Base-by-base conservation (phyloP, 164 flowering plant species). In the Malania oleifera region DNA sequence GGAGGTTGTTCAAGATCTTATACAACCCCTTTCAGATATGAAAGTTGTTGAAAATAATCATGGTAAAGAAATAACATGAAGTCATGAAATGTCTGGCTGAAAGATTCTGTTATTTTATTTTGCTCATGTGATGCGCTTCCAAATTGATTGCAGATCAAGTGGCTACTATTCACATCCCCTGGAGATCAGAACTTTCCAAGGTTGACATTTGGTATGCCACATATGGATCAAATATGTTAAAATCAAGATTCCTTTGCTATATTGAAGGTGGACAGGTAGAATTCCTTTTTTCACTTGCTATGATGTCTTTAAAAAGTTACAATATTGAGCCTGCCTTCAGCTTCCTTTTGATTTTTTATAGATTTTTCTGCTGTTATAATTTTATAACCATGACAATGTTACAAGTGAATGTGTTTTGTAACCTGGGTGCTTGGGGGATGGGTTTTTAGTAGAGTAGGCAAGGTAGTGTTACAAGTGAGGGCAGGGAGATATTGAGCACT, bases 221-320 rank as follows among this genome's bases (percentile, higher is more conserved):
- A 58, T 95, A 52, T 70, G 99, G 99, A 65, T 95, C 99, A 51
- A 95, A 95, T 68, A 87, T 91, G 95, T 80, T 84, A 77, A 74
- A 64, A 48, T 61, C 85, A 47, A 83, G 99, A 65, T 80, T 95
- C 54, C 77, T 79, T 13, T 95, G 97, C 76, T 95, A 95, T 64
- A 81, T 95, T 52, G 65, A 77, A 78, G 99, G 97, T 55, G 99
- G 99, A 70, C 80, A 80, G 96, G 99, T 91, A 76, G 64, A 55
- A 40, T 38, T 35, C 44, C 3, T n/a, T n/a, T 26, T 2, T 58
- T 34, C 31, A 25, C 14, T 44, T 58, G 47, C 37, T 45, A n/a
- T n/a, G n/a, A n/a, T n/a, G 19, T 27, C 12, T 27, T 28, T 25
- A 28, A 44, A 27, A 18, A 18, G 18, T 27, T 26, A 20, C 29